Percentiles rank a stretch among this genome's conserved stretches.
phyloP scores from a whole-genome alignment of 2,329 filamentous ascomycete species.

The Boeremia lycopersici region DNA sequence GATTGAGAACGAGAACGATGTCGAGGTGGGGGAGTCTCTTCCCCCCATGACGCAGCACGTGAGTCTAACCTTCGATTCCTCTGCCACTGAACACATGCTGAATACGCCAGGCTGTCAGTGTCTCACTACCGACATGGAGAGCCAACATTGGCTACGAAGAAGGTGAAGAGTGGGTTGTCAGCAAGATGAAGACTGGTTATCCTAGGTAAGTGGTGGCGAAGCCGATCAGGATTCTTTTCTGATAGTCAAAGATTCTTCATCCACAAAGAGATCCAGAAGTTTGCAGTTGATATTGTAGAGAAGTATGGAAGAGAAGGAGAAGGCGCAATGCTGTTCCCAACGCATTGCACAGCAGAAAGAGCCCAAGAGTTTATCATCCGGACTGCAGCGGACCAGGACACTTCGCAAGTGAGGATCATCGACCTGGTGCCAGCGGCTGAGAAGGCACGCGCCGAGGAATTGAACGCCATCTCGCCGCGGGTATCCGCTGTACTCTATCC shows the following conservation, averaged over 20 bases:
- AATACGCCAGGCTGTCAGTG: slow-evolving; percentile 79
- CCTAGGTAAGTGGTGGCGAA: slow-evolving; percentile 65
- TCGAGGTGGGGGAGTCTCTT: slow-evolving; percentile 48
- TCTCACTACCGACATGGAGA: slow-evolving; percentile 92
- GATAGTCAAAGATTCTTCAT: slow-evolving; percentile 76
- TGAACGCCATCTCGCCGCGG: slow-evolving; percentile 52
- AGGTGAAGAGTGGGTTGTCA: slow-evolving; percentile 83
- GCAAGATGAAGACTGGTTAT: slow-evolving; percentile 87
- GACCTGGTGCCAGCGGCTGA: slow-evolving; percentile 68
- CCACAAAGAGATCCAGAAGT: slow-evolving; percentile 77
- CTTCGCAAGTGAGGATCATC: slow-evolving; percentile 60
- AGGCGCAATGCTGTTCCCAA: slow-evolving; percentile 84
- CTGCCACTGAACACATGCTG: slow-evolving; percentile 16
- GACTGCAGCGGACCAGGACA: slow-evolving; percentile 60
- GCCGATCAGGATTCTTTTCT: slow-evolving; percentile 4
- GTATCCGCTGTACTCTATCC: slow-evolving; percentile 70
- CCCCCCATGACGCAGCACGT: slow-evolving; percentile 49
- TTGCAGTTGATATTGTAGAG: slow-evolving; percentile 71
- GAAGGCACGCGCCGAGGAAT: slow-evolving; percentile 56
- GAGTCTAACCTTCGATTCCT: slow-evolving; percentile 29
- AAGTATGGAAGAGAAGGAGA: slow-evolving; percentile 67
- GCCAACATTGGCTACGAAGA: slow-evolving; percentile 94
- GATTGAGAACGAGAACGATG: slow-evolving; percentile 37
- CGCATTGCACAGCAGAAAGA: slow-evolving; percentile 68
- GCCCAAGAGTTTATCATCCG: slow-evolving; percentile 75